Base-by-base conservation (phyloP, 805 yeast species). In the Cyberlindnera veronae region DNA sequence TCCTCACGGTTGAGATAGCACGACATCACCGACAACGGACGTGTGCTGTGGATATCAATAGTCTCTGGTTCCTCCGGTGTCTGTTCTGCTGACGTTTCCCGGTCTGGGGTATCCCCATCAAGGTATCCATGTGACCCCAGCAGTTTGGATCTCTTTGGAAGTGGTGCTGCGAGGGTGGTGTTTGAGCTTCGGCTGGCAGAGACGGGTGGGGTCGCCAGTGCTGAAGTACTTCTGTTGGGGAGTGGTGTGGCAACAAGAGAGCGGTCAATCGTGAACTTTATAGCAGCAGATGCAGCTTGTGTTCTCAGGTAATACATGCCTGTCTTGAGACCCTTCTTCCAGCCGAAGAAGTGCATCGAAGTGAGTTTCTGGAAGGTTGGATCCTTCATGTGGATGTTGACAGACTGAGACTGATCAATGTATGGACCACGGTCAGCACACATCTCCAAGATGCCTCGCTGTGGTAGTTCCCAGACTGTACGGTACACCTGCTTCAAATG, bases 271-370 rank as follows among this genome's bases (percentile, higher is more conserved):
- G 90, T 84, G 63, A 89, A 91, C 68, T 91, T 95, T 61, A 91
- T 91, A 35, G 98, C 96, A 36, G 95, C 84, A 26, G 96, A 77
- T 21, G 98, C 98, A 43, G 98, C 96, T 72, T 87, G 95, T 3
- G 98, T 89, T 65, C 97, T 80, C 63, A 90, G 71, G 63, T 90
- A 90, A 72, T 90, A 90, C 91, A 90, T 89, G 53, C 98, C 98
- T 8, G 98, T 90, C 74, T 90, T 90, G 55, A 90, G 74, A 41
- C 98, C 98, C 69, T 84, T 86, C 70, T 84, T 84, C 98, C 98
- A 90, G 29, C 95, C 96, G 62, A 90, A 88, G 72, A 90, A 90
- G 63, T 90, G 98, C 96, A 91, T 90, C 51, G 90, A 78, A 9
- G 97, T 90, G 57, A 90, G 75, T 64, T 91, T 91, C 56, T 95